Conservation (phyloP, 2,329 filamentous ascomycete genomes). For the Fusarium sp. region DNA sequence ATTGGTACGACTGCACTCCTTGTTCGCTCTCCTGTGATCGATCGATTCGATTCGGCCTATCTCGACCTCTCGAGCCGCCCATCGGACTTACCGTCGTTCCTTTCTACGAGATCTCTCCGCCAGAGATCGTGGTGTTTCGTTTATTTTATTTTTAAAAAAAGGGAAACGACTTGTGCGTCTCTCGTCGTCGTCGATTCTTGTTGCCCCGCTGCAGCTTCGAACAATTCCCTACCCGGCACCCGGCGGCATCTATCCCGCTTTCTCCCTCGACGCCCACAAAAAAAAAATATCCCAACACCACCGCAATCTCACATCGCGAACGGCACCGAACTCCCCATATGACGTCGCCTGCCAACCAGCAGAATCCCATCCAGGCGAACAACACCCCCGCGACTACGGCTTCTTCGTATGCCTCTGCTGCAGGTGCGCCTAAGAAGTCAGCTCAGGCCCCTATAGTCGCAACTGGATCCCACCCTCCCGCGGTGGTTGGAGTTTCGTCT, state of each 20-base stretch:
- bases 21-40: constrained; percentile 34
- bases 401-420: constrained; percentile 74
- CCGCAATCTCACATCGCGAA: constrained; percentile 43
- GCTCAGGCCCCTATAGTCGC: constrained; percentile 68
- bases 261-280: constrained; percentile 37
- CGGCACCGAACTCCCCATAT: constrained; percentile 55
- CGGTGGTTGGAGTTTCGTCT: constrained; percentile 64
- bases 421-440: constrained; percentile 70
- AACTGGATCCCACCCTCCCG: constrained; percentile 63
- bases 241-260: constrained; percentile 39
- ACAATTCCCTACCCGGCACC: constrained; percentile 36
- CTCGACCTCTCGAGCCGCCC: constrained; percentile 39
- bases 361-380: constrained; percentile 65
- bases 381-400: constrained; percentile 66
- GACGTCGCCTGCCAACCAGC: constrained; percentile 68
- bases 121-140: constrained; percentile 25
- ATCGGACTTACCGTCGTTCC: constrained; percentile 37
- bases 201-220: constrained; percentile 35
- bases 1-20: constrained; percentile 44
- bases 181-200: constrained; percentile 24
- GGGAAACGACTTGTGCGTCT: constrained; percentile 21
- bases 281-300: constrained; percentile 35
- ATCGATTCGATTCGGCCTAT: constrained; percentile 40
- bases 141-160: background rate
- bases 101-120: constrained; percentile 28